Evolutionary conservation across 1,139 yeast genomes (phyloP), one percentile per base, ranked within the genome.

Genomic region (Geotrichum macrosporum): DNA sequence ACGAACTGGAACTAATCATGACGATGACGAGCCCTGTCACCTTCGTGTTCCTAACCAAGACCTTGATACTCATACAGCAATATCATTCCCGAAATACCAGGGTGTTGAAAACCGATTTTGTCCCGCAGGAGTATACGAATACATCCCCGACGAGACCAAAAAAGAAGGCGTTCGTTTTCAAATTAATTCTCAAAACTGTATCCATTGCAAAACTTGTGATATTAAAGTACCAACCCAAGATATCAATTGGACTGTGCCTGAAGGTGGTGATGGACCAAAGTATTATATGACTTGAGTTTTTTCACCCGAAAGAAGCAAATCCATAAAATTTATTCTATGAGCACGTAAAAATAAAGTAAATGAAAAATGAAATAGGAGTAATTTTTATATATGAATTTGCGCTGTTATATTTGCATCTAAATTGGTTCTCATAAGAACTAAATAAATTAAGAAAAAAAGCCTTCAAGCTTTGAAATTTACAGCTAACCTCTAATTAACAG

Each of bases 121-220:
- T 63, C 98, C 98, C 6, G 98, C 98, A 19, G 98, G 98, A 21
- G 98, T 92, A 10, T 92, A 92, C 64, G 98, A 92, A 67, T 92
- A 87, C 61, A 73, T 87, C 21, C 83, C 83, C 52, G 94, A 84
- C 60, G 80, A 76, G 45, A 62, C 62, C 12, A 75, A 77, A 47
- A 61, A 64, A 5, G 61, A 66, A 5, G 94, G 94, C 3, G 94
- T 87, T 26, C 76, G 79, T 59, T 89, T 92, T 69, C 94, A 87
- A 65, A 89, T 92, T 66, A 92, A 92, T 68, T 77, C 95, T 19
- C 98, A 92, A 66, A 92, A 92, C 68, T 92, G 98, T 71, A 88
- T 92, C 55, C 98, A 92, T 66, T 92, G 98, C 71, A 92, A 92
- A 69, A 89, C 97, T 12, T 92, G 98, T 71, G 98, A 92, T 67